Percentiles rank a stretch among this genome's conserved stretches.
These are phyloP conservation scores for Musa itinerans DNA, from an alignment of 176 grass and related monocot genomes.

Conservation along the genomic window DNA sequence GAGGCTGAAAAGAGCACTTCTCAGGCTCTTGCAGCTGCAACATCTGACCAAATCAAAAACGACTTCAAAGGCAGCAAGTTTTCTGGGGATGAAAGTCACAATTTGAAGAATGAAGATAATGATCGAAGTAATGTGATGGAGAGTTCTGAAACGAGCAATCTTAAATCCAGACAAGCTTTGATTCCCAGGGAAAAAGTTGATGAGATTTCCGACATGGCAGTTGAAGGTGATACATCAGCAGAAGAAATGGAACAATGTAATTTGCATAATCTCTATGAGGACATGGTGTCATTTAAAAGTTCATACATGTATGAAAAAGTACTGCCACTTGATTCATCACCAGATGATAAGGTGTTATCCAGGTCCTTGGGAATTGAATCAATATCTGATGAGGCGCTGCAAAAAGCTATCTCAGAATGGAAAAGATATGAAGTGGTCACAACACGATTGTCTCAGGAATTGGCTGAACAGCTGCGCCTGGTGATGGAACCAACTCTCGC, in stretches of 20 bases:
- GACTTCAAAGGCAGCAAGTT: constrained; percentile 38
- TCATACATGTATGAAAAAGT: constrained; percentile 37
- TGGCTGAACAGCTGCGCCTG: constrained; percentile 88
- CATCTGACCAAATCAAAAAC: constrained; percentile 57
- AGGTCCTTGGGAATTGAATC: constrained; percentile 38
- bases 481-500: constrained; percentile 95
- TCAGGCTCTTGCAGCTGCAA: constrained; percentile 78
- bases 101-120: constrained; percentile 34
- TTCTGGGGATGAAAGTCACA: constrained; percentile 39
- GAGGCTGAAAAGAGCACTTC: constrained; percentile 80
- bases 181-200: constrained; percentile 40
- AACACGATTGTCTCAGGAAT: constrained; percentile 80
- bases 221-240: constrained; percentile 28
- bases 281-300: constrained; percentile 54
- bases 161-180: constrained; percentile 50
- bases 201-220: constrained; percentile 24
- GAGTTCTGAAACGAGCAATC: constrained; percentile 36
- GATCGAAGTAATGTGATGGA: constrained; percentile 30
- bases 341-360: constrained; percentile 24
- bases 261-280: constrained; percentile 27
- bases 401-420: constrained; percentile 55
- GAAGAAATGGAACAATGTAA: constrained; percentile 29
- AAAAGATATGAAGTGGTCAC: constrained; percentile 61
- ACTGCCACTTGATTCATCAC: constrained; percentile 23
- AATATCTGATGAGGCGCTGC: constrained; percentile 20